phyloP scores from a whole-genome alignment of 345 rosid genomes.

The Isatis tinctoria region DNA sequence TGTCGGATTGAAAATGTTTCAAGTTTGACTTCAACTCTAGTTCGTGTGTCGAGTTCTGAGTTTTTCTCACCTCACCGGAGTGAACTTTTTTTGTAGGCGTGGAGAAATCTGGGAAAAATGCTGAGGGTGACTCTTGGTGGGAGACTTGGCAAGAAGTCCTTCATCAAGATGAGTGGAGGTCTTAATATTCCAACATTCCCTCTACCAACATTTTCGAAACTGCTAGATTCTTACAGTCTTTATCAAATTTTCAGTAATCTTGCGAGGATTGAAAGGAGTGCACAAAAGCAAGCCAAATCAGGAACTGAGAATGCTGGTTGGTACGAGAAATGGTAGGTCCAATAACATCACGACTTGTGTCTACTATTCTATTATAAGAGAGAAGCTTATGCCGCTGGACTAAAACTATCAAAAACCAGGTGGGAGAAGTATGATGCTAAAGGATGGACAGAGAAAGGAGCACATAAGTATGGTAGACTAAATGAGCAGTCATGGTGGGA shows the following conservation, averaged over 20 bases:
- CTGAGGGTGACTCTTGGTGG: slow-evolving; percentile 99
- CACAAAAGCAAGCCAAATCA: slow-evolving; percentile 96
- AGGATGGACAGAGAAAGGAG: slow-evolving; percentile 99
- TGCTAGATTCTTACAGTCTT: slow-evolving; percentile 11
- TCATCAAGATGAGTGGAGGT: slow-evolving; percentile 99
- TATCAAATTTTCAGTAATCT: slow-evolving; percentile 63
- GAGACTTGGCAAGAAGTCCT: slow-evolving; percentile 99
- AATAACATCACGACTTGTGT: slow-evolving; percentile 5
- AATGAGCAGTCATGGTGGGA: slow-evolving; percentile 99
- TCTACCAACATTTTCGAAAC: background rate
- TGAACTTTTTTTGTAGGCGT: slow-evolving; percentile 55
- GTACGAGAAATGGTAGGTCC: slow-evolving; percentile 93
- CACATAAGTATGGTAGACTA: slow-evolving; percentile 90
- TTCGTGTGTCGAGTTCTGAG: background rate
- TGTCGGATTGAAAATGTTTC: background rate
- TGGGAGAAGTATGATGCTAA: slow-evolving; percentile 99
- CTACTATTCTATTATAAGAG: background rate
- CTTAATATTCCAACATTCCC: slow-evolving; percentile 15
- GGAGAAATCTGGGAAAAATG: slow-evolving; percentile 94
- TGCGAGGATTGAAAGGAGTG: slow-evolving; percentile 97
- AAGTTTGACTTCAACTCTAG: slow-evolving; percentile 5
- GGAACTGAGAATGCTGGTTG: slow-evolving; percentile 97
- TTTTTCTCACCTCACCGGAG: slow-evolving; percentile 7
- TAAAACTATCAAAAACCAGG: slow-evolving; percentile 42
- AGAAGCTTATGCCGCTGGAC: slow-evolving; percentile 1